phyloP scores from a whole-genome alignment of 1,284 basidiomycete genomes.

The Cutaneotrichosporon cutaneum region DNA sequence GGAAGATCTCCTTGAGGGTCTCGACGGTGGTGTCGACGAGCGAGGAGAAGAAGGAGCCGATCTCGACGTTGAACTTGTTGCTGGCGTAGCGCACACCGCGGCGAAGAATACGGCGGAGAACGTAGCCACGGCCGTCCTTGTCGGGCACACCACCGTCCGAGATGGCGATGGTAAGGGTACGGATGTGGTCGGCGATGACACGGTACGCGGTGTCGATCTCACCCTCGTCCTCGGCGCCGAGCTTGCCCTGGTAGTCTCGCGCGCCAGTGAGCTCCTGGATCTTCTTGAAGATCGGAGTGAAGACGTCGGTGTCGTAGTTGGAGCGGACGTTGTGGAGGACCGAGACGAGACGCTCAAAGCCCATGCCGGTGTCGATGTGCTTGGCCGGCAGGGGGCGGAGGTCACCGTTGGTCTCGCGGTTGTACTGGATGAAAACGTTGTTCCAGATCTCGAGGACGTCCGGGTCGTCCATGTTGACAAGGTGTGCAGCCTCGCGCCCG shows the following conservation, averaged over 20 bases:
- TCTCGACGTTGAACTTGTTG: slow-evolving; percentile 91
- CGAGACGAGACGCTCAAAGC: slow-evolving; percentile 95
- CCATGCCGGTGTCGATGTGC: slow-evolving; percentile 98
- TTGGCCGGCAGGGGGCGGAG: slow-evolving; percentile 81
- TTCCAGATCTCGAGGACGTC: slow-evolving; percentile 99
- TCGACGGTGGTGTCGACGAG: slow-evolving; percentile 86
- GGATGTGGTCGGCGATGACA: slow-evolving; percentile 93
- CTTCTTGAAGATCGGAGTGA: slow-evolving; percentile 81
- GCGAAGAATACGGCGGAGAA: slow-evolving; percentile 85
- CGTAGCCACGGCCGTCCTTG: slow-evolving; percentile 94
- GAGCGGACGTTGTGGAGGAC: slow-evolving; percentile 86
- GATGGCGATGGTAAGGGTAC: slow-evolving; percentile 92
- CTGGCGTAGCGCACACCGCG: slow-evolving; percentile 91
- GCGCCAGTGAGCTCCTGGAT: slow-evolving; percentile 89
- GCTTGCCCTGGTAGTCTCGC: slow-evolving; percentile 81
- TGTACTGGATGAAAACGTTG: slow-evolving; percentile 99
- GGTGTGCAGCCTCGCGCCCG: slow-evolving; percentile 76
- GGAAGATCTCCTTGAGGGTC: slow-evolving; percentile 86
- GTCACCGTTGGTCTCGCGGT: slow-evolving; percentile 84
- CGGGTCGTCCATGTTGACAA: slow-evolving; percentile 95
- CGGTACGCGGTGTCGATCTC: slow-evolving; percentile 97
- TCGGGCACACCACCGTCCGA: slow-evolving; percentile 95
- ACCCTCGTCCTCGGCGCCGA: slow-evolving; percentile 88
- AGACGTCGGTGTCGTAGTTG: slow-evolving; percentile 98
- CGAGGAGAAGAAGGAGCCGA: slow-evolving; percentile 93